A percentile compares a stretch with the other conserved stretches of the same genome.
Evolutionary conservation across 1,139 yeast genomes (phyloP).

Genomic region (Hyphopichia fennica): DNA sequence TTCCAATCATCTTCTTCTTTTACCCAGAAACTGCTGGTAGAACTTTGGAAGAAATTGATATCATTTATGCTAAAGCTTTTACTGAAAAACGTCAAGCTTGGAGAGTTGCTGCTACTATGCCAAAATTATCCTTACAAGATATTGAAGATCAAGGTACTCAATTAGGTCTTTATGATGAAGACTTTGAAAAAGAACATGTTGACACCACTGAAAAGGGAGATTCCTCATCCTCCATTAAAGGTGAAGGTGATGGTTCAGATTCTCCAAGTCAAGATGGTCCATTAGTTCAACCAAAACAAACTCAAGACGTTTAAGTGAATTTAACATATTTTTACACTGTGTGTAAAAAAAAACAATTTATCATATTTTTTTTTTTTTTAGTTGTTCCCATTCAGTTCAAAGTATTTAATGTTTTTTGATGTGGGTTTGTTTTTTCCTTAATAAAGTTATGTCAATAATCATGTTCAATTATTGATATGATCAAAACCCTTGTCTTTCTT

Average conservation of each 20-base stretch:
- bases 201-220: constrained; percentile 29
- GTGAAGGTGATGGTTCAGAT: not conserved
- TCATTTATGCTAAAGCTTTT: constrained; percentile 47
- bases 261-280: constrained; percentile 1
- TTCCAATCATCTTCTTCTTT: constrained; percentile 46
- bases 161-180: constrained; percentile 48
- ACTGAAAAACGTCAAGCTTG: constrained; percentile 47
- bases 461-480: not conserved
- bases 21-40: constrained; percentile 52
- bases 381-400: no score
- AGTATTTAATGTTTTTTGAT: no score
- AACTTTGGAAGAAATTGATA: constrained; percentile 48
- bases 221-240: constrained; percentile 14
- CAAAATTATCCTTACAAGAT: constrained; percentile 44
- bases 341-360: not conserved
- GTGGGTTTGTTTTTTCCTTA: no score
- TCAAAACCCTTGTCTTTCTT: not conserved
- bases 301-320: constrained; percentile 2
- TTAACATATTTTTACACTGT: not conserved
- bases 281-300: constrained; percentile 3
- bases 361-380: not conserved
- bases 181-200: constrained; percentile 35
- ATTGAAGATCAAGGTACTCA: constrained; percentile 49
- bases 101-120: constrained; percentile 53
- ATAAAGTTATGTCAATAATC: no score